Evolutionary conservation across 495 filamentous ascomycete species (phyloP).

Genomic region (Rhizodiscina lignyota): DNA sequence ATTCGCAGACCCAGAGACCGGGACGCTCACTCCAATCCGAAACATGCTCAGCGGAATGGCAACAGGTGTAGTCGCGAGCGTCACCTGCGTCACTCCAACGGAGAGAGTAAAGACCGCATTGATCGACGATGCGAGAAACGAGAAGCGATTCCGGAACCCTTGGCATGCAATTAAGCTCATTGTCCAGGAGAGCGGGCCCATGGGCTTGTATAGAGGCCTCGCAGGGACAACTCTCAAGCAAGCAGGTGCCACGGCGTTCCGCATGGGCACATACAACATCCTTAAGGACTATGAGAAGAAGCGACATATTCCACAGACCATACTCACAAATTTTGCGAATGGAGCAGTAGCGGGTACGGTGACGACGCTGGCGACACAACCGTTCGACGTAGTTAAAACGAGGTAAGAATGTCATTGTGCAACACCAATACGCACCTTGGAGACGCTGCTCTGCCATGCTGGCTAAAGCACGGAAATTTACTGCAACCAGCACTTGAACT

Average conservation of each 20-base stretch:
- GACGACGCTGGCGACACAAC: conserved; percentile 46
- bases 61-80: conserved; percentile 40
- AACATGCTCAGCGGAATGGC: conserved; percentile 47
- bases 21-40: conserved; percentile 33
- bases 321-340: conserved; percentile 39
- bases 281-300: conserved; percentile 40
- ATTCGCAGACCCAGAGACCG: conserved; percentile 39
- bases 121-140: conserved; percentile 45
- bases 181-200: conserved; percentile 29
- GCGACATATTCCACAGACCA: conserved; percentile 24
- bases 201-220: conserved; percentile 44
- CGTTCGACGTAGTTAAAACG: conserved; percentile 54
- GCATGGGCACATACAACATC: conserved; percentile 52
- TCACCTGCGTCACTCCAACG: conserved; percentile 45
- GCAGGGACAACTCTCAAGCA: conserved; percentile 51
- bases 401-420: too few species aligned
- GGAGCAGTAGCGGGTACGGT: conserved; percentile 42
- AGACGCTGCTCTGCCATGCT: too few species aligned
- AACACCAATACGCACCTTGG: too few species aligned
- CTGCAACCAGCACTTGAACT: too few species aligned
- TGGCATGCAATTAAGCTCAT: conserved; percentile 34
- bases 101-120: conserved; percentile 54
- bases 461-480: too few species aligned
- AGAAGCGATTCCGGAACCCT: conserved; percentile 31
- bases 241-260: conserved; percentile 42